phyloP scores from a whole-genome alignment of 805 yeast genomes.

The Priceomyces fermenticarens region DNA sequence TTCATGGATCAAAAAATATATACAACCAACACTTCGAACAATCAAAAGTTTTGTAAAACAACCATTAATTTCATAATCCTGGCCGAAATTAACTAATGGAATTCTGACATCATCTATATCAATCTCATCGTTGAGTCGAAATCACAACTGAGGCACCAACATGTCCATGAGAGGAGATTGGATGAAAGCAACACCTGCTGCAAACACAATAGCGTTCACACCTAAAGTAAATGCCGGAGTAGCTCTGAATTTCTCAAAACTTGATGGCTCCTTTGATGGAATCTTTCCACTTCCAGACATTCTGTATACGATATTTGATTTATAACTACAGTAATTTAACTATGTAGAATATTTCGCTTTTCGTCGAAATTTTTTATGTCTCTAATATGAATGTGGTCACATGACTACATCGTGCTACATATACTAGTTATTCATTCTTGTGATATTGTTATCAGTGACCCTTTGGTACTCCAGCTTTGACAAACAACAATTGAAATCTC shows the following conservation, averaged over 20 bases:
- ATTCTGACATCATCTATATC: too few species aligned
- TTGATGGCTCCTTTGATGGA: conserved; percentile 25
- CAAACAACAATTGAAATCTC: too few species aligned
- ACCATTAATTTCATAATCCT: too few species aligned
- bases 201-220: conserved; percentile 61
- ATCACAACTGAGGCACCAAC: conserved; percentile 68
- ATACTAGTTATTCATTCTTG: too few species aligned
- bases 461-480: too few species aligned
- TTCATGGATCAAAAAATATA: too few species aligned
- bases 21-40: too few species aligned
- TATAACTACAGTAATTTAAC: neutral
- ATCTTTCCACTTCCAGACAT: conserved; percentile 22
- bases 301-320: neutral
- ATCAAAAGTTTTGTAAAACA: too few species aligned
- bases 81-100: too few species aligned
- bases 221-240: conserved; percentile 66
- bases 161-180: conserved; percentile 79
- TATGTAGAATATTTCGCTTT: neutral
- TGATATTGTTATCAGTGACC: too few species aligned
- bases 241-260: conserved; percentile 51
- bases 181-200: conserved; percentile 70
- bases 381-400: neutral
- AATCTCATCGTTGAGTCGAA: too few species aligned
- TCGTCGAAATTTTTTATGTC: conserved; percentile 1
- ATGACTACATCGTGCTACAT: neutral